Evolutionary conservation across 805 yeast genomes (phyloP).

Genomic region (Saccharomycopsis sp.): DNA sequence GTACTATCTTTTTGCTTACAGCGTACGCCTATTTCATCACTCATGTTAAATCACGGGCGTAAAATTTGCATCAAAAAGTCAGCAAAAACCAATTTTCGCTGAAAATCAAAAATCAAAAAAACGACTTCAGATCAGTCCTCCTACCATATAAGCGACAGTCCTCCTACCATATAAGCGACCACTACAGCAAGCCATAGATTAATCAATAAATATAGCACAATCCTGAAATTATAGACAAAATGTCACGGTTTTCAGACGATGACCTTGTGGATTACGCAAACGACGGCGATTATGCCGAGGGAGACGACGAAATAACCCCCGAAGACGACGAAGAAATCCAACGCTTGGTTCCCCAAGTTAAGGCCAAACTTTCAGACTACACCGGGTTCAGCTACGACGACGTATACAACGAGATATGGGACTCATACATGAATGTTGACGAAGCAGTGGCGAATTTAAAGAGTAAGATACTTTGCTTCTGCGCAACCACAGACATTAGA

Average conservation of each 20-base stretch:
- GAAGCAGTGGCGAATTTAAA: slow-evolving; percentile 42
- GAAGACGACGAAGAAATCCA: slow-evolving; percentile 37
- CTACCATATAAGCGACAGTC: no score
- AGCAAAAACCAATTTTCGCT: no score
- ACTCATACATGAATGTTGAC: slow-evolving; percentile 49
- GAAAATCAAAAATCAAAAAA: no score
- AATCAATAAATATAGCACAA: neutral
- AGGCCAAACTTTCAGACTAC: slow-evolving; percentile 32
- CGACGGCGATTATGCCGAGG: slow-evolving; percentile 24
- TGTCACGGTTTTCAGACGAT: slow-evolving; percentile 17
- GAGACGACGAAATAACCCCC: slow-evolving; percentile 31
- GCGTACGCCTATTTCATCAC: no score
- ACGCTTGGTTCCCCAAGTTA: slow-evolving; percentile 38
- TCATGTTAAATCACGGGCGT: no score
- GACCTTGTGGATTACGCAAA: slow-evolving; percentile 29
- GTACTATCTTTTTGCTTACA: no score
- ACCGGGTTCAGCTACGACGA: slow-evolving; percentile 40
- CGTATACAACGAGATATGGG: slow-evolving; percentile 53
- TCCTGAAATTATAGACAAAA: no score
- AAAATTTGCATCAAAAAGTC: no score
- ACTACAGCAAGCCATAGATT: no score
- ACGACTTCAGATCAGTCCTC: no score
- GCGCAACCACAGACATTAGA: neutral
- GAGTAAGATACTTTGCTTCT: slow-evolving; percentile 21
- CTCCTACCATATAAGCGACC: no score